Base-by-base conservation (phyloP, 306 rosid genomes). In the Medicago lupulina region DNA sequence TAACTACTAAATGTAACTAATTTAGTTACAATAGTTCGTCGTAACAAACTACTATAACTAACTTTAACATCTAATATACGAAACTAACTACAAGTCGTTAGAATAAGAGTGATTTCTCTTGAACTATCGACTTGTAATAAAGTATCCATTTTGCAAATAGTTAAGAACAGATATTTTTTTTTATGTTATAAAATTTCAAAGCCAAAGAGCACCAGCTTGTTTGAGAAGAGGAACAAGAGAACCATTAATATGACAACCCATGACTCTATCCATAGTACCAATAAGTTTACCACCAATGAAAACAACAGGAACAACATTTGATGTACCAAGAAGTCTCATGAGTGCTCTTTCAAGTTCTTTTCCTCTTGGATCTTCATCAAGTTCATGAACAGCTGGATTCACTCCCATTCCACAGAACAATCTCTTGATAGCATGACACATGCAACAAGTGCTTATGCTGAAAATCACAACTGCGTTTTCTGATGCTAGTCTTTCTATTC, bases 201-300 rank as follows among this genome's bases (percentile, higher is more conserved):
- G 98, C 97, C 98, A 93, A 23, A 93, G 90, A 40, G 98, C 98
- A 11, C 98, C 98, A 0, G 98, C 98, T 84, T 93, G 90, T 85
- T 94, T 94, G 73, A 94, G 97, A 43, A 94, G 98, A 46, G 98
- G 98, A 21, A 94, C 98, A 4, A 94, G 86, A 7, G 91, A 58
- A 60, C 97, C 98, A 63, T 91, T 94, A 38, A 94, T 94, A 55
- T 94, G 98, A 38, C 91, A 89, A 0, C 92, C 97, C 98, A 94
- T 94, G 64, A 94, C 98, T 7, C 91, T 69, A 76, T 94, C 98
- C 96, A 94, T 91, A 70, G 96, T 85, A 2, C 98, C 98, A 4
- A 94, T 55, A 1, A 94, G 92, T 51, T 91, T 89, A 9, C 98
- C 98, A 0, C 98, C 98, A 8, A 94, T 81, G 79, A 94, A 94